A percentile compares a stretch with the other conserved stretches of the same genome.
These are phyloP conservation scores for Ceratonia siliqua DNA, from an alignment of 306 rosid species.

Conservation along the genomic window DNA sequence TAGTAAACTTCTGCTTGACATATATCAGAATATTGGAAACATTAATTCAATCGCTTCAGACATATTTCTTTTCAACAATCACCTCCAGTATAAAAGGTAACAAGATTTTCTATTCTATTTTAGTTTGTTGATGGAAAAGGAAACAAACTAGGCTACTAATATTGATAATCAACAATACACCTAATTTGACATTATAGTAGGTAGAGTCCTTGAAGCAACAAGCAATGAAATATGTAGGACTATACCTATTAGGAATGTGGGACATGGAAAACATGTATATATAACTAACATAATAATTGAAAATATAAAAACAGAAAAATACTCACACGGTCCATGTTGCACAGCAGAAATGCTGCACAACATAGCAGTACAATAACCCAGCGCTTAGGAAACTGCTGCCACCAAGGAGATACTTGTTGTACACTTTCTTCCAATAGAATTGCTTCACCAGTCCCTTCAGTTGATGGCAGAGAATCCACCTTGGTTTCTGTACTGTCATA, in stretches of 20 bases:
- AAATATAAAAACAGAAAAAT: conserved; percentile 22
- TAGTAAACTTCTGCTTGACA: not conserved
- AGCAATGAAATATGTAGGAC: conserved; percentile 2
- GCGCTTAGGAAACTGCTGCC: conserved; percentile 86
- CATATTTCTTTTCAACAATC: not conserved
- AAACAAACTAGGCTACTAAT: conserved; percentile 11
- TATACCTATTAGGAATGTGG: not conserved
- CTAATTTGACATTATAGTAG: not conserved
- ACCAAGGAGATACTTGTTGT: conserved; percentile 57
- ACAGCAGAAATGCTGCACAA: conserved; percentile 77
- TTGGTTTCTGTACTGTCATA: conserved; percentile 52
- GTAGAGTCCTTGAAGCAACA: not conserved
- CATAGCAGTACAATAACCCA: conserved; percentile 93
- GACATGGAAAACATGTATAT: conserved; percentile 9
- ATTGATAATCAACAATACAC: not conserved
- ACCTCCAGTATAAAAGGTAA: not conserved
- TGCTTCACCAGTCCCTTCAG: conserved; percentile 73
- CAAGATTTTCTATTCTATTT: not conserved
- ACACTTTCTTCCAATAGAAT: conserved; percentile 54
- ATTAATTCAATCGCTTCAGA: not conserved
- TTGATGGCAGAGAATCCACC: conserved; percentile 53
- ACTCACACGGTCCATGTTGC: conserved; percentile 99
- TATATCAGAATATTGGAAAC: not conserved
- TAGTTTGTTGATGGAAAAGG: conserved; percentile 3
- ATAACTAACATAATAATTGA: not conserved